Evolutionary conservation across 306 rosid genomes (phyloP).

Genomic region (Vigna unguiculata): DNA sequence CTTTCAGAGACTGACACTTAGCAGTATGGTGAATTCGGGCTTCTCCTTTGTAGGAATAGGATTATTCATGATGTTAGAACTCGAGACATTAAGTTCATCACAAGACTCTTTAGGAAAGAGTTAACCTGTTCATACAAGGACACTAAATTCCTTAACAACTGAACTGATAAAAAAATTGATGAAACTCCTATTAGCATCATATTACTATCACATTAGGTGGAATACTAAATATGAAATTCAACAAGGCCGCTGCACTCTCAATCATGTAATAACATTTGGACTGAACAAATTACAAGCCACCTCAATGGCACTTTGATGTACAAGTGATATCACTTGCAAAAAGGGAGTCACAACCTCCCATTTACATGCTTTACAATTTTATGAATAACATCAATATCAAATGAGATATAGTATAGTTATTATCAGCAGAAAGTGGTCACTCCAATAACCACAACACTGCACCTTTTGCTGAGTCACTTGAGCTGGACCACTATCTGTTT

Average conservation of each 20-base stretch:
- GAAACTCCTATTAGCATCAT: no score
- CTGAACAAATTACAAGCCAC: slow-evolving; percentile 42
- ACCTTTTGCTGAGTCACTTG: slow-evolving; percentile 56
- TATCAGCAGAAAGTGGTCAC: slow-evolving; percentile 40
- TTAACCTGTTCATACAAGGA: no score
- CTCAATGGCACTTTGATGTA: slow-evolving; percentile 3
- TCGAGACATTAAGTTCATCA: no score
- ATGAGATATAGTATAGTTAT: neutral
- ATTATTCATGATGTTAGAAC: no score
- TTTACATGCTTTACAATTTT: slow-evolving; percentile 10
- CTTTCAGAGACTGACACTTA: no score
- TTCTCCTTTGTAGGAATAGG: no score
- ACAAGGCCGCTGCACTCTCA: neutral
- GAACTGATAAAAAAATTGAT: no score
- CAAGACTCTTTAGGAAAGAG: no score
- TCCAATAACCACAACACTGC: slow-evolving; percentile 46
- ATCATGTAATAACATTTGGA: slow-evolving; percentile 36
- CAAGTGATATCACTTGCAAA: neutral
- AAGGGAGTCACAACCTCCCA: neutral
- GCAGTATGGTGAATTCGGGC: no score
- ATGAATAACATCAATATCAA: neutral
- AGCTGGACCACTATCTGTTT: slow-evolving; percentile 65
- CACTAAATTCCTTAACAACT: no score
- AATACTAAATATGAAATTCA: no score
- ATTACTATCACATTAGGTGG: no score